Evolutionary conservation across 73 alveolate genomes (phyloP), one percentile per base, ranked within the genome.

Genomic region (Blepharisma japonicum): DNA sequence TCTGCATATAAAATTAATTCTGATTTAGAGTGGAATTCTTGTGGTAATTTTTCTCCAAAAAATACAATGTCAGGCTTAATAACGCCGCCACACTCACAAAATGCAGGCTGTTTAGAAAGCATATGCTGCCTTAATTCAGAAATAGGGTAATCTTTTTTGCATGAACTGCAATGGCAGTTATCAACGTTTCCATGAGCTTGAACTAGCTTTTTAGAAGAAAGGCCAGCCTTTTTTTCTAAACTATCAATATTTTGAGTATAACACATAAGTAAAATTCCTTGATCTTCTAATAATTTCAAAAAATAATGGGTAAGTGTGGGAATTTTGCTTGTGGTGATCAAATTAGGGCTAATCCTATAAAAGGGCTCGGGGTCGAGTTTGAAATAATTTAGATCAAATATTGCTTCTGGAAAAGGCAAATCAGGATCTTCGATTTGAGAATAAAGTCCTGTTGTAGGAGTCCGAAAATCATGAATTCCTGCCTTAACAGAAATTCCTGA

Each of bases 401-500:
- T 83, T 8, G 89, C 86, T 55, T 91, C 95, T 6, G 93, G 90
- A 14, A 45, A 56, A n/a, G 94, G 20, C 4, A 66, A 66, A 66
- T 25, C 42, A 47, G 81, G 71, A 46, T 47, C 79, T 42, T 71
- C 38, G 14, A 71, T 23, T 53, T 90, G 51, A 20, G 84, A 85
- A 74, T 94, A 94, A 55, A 94, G 84, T 6, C 98, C 98, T 25
- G 94, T 85, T 51, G 91, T 94, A 46, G 96, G 98, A 23, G 98
- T 87, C 71, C 99, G 86, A 87, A 96, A 97, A 81, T 97, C 99
- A 25, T 99, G 99, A 14, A 97, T 91, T 50, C 99, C 99, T 6
- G 99, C 97, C 55, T 95, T 88, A 51, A 93, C 98, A 77, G 96
- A 83, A 7, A 96, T 94, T 32, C 99, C 99, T 20, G 99, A 99